Evolutionary conservation across 495 filamentous ascomycete species (phyloP), one percentile per base, ranked within the genome.

Genomic region (Poronia punctata): DNA sequence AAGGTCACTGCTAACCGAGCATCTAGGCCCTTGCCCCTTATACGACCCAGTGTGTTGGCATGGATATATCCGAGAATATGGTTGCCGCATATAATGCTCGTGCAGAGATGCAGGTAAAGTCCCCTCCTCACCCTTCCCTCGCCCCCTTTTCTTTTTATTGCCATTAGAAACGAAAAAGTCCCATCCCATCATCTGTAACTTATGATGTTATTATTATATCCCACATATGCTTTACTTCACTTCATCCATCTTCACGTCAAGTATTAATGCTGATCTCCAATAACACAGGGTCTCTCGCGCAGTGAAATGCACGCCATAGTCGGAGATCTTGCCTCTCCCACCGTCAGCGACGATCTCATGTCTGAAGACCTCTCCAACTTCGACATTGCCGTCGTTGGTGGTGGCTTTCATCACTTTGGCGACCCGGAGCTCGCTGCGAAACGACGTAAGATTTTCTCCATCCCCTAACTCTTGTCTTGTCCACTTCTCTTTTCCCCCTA

Each of bases 361-460:
- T 56, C 53, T 0, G 61, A 75, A 0, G 70, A 75, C 16, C 78
- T 71, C 53, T 67, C 53, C 43, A 53, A 74, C 35, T 83, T 87
- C 49, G 80, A 86, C 46, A 38, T 86, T 20, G 75, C 76, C 4
- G 70, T 71, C 11, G 70, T 86, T 20, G 77, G 83, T 16, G 68
- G 78, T 39, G 83, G 75, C 1, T 71, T 86, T 48, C 84, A 89
- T 55, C 84, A 89, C 51, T 84, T 89, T 45, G 71, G 79, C 35
- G 61, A 81, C 43, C 76, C 80, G 0, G 61, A 59, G 3, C 58
- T 72, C 27, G 75, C 78, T 7, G 59, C 80, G 29, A 60, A 66
- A 37, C 58, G 74, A 17, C 65, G 42, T 45, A n/a, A 45, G 42
- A n/a, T n/a, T n/a, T n/a, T n/a, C n/a, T n/a, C n/a, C n/a, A n/a